These are phyloP conservation scores for Calonectria crousiana DNA, from an alignment of 2,329 filamentous ascomycete genomes.

Conservation along the genomic window DNA sequence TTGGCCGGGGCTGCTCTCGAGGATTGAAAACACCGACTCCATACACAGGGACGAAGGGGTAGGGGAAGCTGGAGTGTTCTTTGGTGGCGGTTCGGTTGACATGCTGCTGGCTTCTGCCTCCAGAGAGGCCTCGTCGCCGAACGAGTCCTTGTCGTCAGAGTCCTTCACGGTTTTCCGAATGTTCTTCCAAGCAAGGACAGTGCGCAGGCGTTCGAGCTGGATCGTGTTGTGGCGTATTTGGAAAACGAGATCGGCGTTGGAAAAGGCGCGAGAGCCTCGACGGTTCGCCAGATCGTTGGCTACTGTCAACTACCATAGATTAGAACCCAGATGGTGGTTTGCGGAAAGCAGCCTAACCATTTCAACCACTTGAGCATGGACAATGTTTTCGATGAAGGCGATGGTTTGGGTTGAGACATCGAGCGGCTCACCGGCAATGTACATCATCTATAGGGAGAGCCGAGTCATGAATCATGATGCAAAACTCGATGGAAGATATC, in stretches of 20 bases:
- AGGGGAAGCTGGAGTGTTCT: not conserved
- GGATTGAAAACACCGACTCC: not conserved
- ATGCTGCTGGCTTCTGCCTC: not conserved
- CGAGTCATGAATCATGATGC: not conserved
- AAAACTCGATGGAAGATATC: not conserved
- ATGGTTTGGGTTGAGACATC: not conserved
- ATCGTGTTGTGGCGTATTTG: not conserved
- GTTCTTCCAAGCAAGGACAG: not conserved
- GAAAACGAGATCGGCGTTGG: not conserved
- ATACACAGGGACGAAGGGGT: not conserved
- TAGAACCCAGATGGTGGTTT: not conserved
- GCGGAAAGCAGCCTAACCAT: not conserved
- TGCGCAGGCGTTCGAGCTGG: not conserved
- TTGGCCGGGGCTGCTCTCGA: not conserved
- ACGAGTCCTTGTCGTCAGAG: not conserved
- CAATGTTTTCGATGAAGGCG: not conserved
- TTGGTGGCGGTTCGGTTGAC: not conserved
- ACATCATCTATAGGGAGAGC: not conserved
- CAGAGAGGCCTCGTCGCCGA: not conserved
- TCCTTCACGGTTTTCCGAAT: not conserved
- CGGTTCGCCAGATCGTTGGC: not conserved
- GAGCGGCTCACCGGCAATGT: not conserved
- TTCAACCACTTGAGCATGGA: not conserved
- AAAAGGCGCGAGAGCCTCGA: not conserved
- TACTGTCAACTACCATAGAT: not conserved